These are phyloP conservation scores for Lactifluus hygrophoroides DNA, from an alignment of 768 basidiomycete species.

Conservation along the genomic window DNA sequence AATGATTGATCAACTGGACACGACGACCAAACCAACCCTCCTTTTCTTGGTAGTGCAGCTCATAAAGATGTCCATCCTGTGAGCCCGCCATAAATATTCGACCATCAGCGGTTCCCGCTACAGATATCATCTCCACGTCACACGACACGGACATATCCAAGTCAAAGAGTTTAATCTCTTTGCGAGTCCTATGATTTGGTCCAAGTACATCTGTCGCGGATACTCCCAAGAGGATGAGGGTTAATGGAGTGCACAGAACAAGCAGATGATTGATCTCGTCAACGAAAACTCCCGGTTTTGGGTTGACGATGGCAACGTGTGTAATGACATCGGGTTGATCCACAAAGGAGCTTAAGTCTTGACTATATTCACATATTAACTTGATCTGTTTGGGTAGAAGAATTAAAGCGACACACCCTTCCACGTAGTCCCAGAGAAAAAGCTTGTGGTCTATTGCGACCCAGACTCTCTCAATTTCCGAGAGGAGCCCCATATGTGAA, in stretches of 20 bases:
- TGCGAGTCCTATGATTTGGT: conserved; percentile 34
- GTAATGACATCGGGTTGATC: conserved; percentile 88
- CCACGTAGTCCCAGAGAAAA: conserved; percentile 93
- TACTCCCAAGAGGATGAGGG: conserved; percentile 78
- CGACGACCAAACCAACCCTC: conserved; percentile 91
- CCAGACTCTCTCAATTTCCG: conserved; percentile 93
- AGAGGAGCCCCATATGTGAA: conserved; percentile 84
- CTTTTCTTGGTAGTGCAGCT: conserved; percentile 82
- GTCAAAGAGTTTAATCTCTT: conserved; percentile 81
- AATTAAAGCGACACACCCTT: conserved; percentile 54
- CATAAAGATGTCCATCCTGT: conserved; percentile 84
- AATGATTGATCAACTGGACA: conserved; percentile 80
- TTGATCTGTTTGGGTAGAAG: neutral
- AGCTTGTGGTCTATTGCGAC: conserved; percentile 91
- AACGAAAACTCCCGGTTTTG: conserved; percentile 81
- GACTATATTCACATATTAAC: conserved; percentile 35
- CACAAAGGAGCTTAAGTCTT: conserved; percentile 85
- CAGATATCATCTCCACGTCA: conserved; percentile 80
- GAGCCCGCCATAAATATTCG: conserved; percentile 86
- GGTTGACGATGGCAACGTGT: conserved; percentile 79
- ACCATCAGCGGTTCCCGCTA: conserved; percentile 70
- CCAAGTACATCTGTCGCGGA: conserved; percentile 42
- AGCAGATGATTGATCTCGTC: conserved; percentile 86
- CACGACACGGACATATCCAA: conserved; percentile 75
- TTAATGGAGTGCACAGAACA: conserved; percentile 81